A percentile compares a stretch with the other conserved stretches of the same genome.
These are phyloP conservation scores for Neophaeococcomyces aloes DNA, from an alignment of 2,329 filamentous ascomycete species.

Conservation along the genomic window DNA sequence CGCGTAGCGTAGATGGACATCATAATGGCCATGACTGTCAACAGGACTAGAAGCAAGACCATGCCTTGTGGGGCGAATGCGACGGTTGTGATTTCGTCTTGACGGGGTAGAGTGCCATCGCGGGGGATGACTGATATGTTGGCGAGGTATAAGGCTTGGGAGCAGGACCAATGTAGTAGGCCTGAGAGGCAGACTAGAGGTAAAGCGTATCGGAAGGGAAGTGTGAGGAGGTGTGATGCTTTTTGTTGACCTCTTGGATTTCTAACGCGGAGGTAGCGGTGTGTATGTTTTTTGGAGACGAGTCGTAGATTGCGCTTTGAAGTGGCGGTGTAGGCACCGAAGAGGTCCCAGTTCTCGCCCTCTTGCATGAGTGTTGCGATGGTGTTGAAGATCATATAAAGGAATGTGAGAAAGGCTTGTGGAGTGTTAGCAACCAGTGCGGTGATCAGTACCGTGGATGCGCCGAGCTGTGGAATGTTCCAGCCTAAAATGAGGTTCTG, in stretches of 20 bases:
- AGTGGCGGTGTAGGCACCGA: slow-evolving; percentile 20
- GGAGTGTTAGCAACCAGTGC: slow-evolving; percentile 26
- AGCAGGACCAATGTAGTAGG: slow-evolving; percentile 41
- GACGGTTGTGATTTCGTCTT: slow-evolving; percentile 18
- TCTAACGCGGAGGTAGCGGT: slow-evolving; percentile 35
- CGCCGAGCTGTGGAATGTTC: slow-evolving; percentile 7
- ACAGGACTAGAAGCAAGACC: slow-evolving; percentile 16
- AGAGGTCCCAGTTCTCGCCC: slow-evolving; percentile 38
- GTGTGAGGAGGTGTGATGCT: slow-evolving; percentile 35
- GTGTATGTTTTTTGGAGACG: slow-evolving; percentile 1
- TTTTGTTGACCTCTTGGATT: slow-evolving; percentile 32
- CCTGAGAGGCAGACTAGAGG: slow-evolving; percentile 29
- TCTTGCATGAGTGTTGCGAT: slow-evolving; percentile 36
- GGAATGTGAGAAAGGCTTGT: slow-evolving; percentile 25
- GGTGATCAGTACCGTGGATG: slow-evolving; percentile 10
- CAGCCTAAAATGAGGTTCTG: slow-evolving; percentile 4
- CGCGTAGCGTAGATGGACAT: slow-evolving; percentile 16
- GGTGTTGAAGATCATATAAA: slow-evolving; percentile 27
- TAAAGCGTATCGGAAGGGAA: slow-evolving; percentile 38
- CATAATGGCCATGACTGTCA: slow-evolving; percentile 13
- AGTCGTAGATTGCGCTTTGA: neutral
- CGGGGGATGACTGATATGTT: slow-evolving; percentile 23
- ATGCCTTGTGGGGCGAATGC: slow-evolving; percentile 22
- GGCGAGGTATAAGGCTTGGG: slow-evolving; percentile 38
- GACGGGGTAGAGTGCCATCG: slow-evolving; percentile 13